Base-by-base conservation (phyloP, 1,284 basidiomycete species). In the Flammula alnicola region DNA sequence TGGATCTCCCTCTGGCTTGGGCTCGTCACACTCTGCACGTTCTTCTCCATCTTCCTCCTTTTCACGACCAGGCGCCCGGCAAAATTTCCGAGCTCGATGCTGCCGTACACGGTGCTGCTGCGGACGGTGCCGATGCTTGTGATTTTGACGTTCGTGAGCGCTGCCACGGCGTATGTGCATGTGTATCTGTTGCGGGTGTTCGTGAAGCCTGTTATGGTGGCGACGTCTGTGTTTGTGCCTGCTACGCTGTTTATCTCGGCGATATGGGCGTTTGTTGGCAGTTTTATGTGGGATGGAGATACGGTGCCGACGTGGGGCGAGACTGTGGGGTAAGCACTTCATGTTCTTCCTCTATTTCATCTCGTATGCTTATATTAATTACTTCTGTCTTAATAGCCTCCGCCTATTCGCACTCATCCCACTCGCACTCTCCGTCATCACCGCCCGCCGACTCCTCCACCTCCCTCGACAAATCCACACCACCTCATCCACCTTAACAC, bases 231-330 rank as follows among this genome's bases (percentile, higher is more conserved):
- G 17, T 86, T 88, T 58, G 84, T 95, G 25, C 93, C 94, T 11
- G 81, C 84, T 35, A 88, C 88, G 0, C 75, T 96, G 23, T 82
- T 91, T 59, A 74, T 93, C 37, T 92, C 88, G 42, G 86, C 92
- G 12, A 69, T 93, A 47, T 95, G 92, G 88, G 91, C 92, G 1
- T 91, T 96, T 60, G 79, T 88, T 6, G 94, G 91, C 23, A 93
- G 91, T 63, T 96, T 96, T 61, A 90, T 94, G 77, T 88, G 88
- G 75, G 84, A 88, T 54, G 81, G 76, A 10, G 78, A 83, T 49
- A 72, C 74, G 23, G 84, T 82, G 51, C 83, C 84, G 23, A 87
- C 87, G 8, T 88, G 85, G 78, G 91, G 90, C 54, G 88, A 89
- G 69, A 89, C 84, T 52, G 83, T 90, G 61, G 93, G 93, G 84